Evolutionary conservation across 2,329 filamentous ascomycete species (phyloP).

Genomic region (Chaetomiaceae sp.): DNA sequence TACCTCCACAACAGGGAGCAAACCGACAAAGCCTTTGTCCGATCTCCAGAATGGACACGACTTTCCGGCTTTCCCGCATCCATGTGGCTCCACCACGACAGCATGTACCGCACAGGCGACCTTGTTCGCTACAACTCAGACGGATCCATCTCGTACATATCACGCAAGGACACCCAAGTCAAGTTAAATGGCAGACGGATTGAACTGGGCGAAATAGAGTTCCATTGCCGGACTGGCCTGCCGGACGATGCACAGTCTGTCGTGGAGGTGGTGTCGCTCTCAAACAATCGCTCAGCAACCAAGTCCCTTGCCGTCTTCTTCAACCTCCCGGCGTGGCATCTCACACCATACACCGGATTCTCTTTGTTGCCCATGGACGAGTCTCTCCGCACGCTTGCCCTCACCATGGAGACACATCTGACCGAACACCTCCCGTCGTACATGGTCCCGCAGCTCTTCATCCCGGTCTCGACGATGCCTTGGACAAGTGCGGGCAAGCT

Average conservation of each 20-base stretch:
- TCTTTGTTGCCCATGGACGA: constrained; percentile 16
- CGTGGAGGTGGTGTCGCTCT: constrained; percentile 27
- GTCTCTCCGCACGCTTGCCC: constrained; percentile 3
- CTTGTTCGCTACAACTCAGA: constrained; percentile 50
- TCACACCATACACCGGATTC: constrained; percentile 11
- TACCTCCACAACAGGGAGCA: constrained; percentile 56
- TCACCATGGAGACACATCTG: constrained; percentile 14
- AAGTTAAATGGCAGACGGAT: constrained; percentile 64
- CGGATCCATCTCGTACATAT: constrained; percentile 51
- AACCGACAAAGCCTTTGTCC: constrained; percentile 54
- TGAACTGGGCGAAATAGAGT: constrained; percentile 54
- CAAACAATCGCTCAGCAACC: constrained; percentile 3
- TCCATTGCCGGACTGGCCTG: constrained; percentile 42
- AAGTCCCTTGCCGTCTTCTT: constrained; percentile 23
- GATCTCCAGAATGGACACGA: constrained; percentile 46
- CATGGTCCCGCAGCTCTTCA: constrained; percentile 26
- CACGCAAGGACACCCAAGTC: constrained; percentile 63
- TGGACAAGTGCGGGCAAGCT: constrained; percentile 26
- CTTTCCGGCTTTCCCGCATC: constrained; percentile 20
- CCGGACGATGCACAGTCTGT: constrained; percentile 40
- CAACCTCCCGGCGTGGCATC: constrained; percentile 5
- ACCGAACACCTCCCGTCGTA: constrained; percentile 19
- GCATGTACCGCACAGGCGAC: constrained; percentile 57
- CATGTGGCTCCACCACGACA: constrained; percentile 30
- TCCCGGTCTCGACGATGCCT: constrained; percentile 24